Evolutionary conservation across 306 rosid genomes (phyloP), one percentile per base, ranked within the genome.

Genomic region (Begonia loranthoides): DNA sequence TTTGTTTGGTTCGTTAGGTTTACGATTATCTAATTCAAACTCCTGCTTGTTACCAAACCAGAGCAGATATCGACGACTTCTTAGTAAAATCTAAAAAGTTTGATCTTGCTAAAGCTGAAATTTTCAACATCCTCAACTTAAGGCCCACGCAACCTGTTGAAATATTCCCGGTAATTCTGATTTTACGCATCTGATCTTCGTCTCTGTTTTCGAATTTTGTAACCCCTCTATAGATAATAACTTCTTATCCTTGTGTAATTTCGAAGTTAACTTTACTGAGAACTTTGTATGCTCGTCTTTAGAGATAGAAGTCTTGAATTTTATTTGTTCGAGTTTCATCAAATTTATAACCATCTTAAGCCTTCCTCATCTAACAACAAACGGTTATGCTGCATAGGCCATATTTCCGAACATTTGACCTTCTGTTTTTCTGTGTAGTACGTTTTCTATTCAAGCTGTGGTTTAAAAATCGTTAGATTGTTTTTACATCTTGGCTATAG

Each of bases 51-150:
- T 41, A 44, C 63, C 93, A 81, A 68, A 74, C 80, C 21, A 79
- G 65, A 53, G 82, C 81, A 65, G 54, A 38, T 54, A 40, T 84
- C 66, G 21, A 45, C 6, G 84, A 71, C 44, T 84, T 84, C 69
- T 43, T 75, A 57, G 65, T 51, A 21, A 70, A 63, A 57, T 69
- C 74, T 62, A 77, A 59, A 55, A 59, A 17, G 22, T 74, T 61
- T 63, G 77, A 75, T 54, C 81, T 89, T 22, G 84, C 87, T 12
- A 72, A 81, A 71, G 82, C 87, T 46, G 93, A 77, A 75, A 24
- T 89, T 62, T 74, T 89, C 51, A 89, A 89, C 58, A 70, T 89
- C 56, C 12, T 84, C 54, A 79, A 89, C 71, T 50, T 52, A 15
- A 76, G 87, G 64, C 87, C 95, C 12, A 45, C 71, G 50, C 15